These are phyloP conservation scores for Cystobasidiaceae sp. DNA, from an alignment of 1,284 basidiomycete species.

Conservation along the genomic window DNA sequence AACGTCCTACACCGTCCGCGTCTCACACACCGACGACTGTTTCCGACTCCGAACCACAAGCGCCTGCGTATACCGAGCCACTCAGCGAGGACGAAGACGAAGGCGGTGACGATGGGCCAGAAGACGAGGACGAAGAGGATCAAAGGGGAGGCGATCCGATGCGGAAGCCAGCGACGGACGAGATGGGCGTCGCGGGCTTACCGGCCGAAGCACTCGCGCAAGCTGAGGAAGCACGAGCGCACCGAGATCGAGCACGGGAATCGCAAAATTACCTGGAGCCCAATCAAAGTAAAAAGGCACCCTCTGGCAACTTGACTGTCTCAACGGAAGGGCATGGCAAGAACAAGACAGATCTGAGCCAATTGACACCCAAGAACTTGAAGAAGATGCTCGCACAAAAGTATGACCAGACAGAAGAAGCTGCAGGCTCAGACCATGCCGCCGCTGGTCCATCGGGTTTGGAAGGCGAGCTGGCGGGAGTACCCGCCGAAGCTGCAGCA, in stretches of 20 bases:
- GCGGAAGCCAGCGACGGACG: conserved; percentile 61
- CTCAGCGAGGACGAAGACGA: conserved; percentile 84
- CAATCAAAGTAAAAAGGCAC: not conserved
- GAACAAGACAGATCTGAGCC: conserved; percentile 54
- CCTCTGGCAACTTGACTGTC: conserved; percentile 29
- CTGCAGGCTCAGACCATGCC: conserved; percentile 25
- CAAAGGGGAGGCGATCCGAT: conserved; percentile 13
- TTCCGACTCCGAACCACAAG: conserved; percentile 50
- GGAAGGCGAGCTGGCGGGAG: conserved; percentile 30
- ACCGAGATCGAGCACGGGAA: conserved; percentile 70
- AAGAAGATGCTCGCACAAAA: conserved; percentile 41
- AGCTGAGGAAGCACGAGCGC: conserved; percentile 59
- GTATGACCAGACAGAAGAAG: conserved; percentile 45
- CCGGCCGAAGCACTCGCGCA: conserved; percentile 65
- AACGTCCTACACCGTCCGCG: conserved; percentile 58
- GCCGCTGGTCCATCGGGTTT: not conserved
- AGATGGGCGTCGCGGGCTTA: conserved; percentile 70
- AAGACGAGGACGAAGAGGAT: conserved; percentile 11
- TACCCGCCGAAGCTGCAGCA: conserved; percentile 17
- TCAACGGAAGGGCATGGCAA: conserved; percentile 33
- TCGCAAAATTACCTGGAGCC: not conserved
- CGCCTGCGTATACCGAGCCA: conserved; percentile 66
- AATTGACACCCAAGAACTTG: conserved; percentile 59
- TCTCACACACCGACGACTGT: conserved; percentile 46
- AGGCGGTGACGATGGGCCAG: conserved; percentile 14